phyloP scores from a whole-genome alignment of 164 flowering plant genomes.

The Dillenia turbinata region DNA sequence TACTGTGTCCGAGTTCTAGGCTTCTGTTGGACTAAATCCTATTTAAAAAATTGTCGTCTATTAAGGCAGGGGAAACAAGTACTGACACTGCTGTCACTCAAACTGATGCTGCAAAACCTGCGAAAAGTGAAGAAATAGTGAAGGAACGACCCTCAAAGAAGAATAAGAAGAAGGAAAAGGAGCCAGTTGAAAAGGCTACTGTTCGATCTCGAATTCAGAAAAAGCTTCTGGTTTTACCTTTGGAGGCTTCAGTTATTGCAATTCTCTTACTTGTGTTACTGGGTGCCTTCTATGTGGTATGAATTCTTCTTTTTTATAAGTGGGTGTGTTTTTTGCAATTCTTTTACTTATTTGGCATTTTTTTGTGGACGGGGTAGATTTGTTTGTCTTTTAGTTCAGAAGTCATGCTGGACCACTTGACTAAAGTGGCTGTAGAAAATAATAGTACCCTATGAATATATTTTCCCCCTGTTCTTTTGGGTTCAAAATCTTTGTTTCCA shows the following conservation, averaged over 20 bases:
- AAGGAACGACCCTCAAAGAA: constrained; percentile 73
- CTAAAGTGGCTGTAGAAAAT: too few relatives aligned
- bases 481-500: too few relatives aligned
- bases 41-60: constrained; percentile 18
- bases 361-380: not conserved
- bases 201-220: constrained; percentile 44
- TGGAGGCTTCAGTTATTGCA: constrained; percentile 69
- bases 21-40: constrained; percentile 10
- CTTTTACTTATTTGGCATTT: not conserved
- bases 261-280: constrained; percentile 71
- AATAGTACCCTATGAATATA: too few relatives aligned
- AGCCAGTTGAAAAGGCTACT: constrained; percentile 51
- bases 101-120: constrained; percentile 43
- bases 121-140: constrained; percentile 46
- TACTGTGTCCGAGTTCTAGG: not conserved
- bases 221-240: constrained; percentile 77
- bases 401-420: too few relatives aligned
- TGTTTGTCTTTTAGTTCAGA: too few relatives aligned
- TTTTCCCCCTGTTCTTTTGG: too few relatives aligned
- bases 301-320: constrained; percentile 10
- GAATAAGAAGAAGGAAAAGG: constrained; percentile 81
- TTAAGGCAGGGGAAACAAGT: constrained; percentile 66
- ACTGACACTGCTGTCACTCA: constrained; percentile 27
- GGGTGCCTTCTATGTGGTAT: constrained; percentile 98
- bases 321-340: not conserved